phyloP scores from a whole-genome alignment of 2,329 filamentous ascomycete genomes.

The Metarhizium rileyi region DNA sequence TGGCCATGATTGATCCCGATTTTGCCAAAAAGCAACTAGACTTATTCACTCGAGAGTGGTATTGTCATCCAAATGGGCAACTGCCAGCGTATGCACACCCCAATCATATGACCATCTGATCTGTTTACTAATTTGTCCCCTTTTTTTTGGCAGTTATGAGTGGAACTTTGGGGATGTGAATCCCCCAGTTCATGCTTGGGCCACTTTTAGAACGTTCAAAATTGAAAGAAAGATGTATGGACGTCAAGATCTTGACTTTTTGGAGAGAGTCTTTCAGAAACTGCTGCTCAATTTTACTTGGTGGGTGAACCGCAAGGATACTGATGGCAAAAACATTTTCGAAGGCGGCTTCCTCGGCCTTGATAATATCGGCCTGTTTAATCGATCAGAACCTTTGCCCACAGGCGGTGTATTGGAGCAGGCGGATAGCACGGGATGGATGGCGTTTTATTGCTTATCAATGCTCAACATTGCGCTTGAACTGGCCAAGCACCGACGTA shows the following conservation, averaged over 20 bases:
- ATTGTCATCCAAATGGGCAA: conserved; percentile 96
- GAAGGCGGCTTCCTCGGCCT: conserved; percentile 92
- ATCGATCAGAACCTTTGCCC: conserved; percentile 87
- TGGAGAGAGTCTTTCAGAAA: conserved; percentile 95
- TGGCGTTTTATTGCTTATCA: conserved; percentile 93
- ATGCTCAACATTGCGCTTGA: conserved; percentile 97
- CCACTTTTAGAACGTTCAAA: conserved; percentile 92
- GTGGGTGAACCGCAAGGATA: conserved; percentile 98
- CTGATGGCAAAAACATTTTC: conserved; percentile 92
- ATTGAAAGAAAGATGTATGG: conserved; percentile 97
- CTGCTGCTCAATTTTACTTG: conserved; percentile 93
- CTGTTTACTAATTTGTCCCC: too few species aligned
- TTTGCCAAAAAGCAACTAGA: conserved; percentile 98
- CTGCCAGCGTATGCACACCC: conserved; percentile 60
- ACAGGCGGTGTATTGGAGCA: conserved; percentile 92
- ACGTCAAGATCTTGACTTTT: conserved; percentile 85
- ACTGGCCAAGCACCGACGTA: conserved; percentile 87
- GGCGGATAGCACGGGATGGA: conserved; percentile 96
- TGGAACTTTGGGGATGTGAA: conserved; percentile 99
- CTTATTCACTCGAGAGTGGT: conserved; percentile 94
- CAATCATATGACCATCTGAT: neutral
- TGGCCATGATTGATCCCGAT: conserved; percentile 95
- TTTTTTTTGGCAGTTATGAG: conserved; percentile 49
- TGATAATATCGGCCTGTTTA: conserved; percentile 97
- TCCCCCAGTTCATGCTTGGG: conserved; percentile 92